Evolutionary conservation across 495 filamentous ascomycete genomes (phyloP), one percentile per base, ranked within the genome.

Genomic region (Aspergillus diversus): DNA sequence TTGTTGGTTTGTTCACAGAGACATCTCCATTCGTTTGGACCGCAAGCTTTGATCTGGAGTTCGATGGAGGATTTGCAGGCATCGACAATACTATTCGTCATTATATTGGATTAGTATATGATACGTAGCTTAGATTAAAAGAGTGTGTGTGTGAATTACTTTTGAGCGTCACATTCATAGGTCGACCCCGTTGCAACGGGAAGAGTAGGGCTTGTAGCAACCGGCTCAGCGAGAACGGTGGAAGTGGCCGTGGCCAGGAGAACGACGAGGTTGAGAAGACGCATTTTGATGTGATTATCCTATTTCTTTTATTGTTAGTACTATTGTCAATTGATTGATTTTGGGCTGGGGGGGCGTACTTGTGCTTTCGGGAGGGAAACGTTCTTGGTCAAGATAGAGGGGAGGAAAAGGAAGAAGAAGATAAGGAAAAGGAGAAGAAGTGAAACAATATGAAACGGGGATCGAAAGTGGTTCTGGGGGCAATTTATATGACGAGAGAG

Each of bases 1-100:
- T 70, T 73, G 60, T 60, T 69, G 50, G 63, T 71, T 63, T 75
- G 69, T 9, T 67, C 64, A 47, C 73, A 75, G 31, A 75, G 71
- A 63, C 73, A 75, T 6, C 34, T 34, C 71, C 71, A 75, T 42
- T 73, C 66, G 34, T 72, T 74, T 1, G 61, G 42, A 16, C 11
- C 34, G 55, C 77, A 80, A 27, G 42, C 61, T 16, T 58, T 11
- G 43, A 78, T 59, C 33, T 73, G 69, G 0, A 64, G 60, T 31
- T 60, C 53, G 51, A 63, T 64, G n/a, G 62, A 57, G 1, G 51
- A 39, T 33, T 75, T 62, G 60, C 77, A 79, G 42, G 73, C 63
- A 55, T 75, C 74, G 59, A 70, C 55, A 62, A 75, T 75, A 35
- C 73, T 75, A 55, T 46, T 35, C 0, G 27, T 9, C 9, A 17